These are phyloP conservation scores for Garcileccinum viscosum DNA, from an alignment of 1,284 basidiomycete species.

Conservation along the genomic window DNA sequence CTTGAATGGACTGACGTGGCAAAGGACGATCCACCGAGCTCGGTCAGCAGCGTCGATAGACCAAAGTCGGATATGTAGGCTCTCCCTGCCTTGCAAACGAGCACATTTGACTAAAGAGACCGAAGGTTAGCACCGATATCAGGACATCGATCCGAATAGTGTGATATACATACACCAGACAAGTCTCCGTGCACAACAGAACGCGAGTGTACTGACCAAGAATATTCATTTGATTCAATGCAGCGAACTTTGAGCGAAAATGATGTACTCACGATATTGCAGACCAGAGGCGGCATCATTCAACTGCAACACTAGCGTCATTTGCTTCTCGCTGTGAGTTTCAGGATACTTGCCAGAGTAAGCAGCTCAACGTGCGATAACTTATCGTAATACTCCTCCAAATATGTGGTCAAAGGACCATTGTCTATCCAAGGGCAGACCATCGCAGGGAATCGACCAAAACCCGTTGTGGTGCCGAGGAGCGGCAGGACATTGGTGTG, in stretches of 20 bases:
- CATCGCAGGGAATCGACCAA: constrained; percentile 18
- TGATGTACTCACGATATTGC: constrained; percentile 14
- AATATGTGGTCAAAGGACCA: constrained; percentile 7
- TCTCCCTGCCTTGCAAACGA: neutral
- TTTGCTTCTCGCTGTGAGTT: neutral
- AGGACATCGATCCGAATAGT: neutral
- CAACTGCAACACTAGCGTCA: neutral
- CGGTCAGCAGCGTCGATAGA: constrained; percentile 25
- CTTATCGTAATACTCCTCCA: neutral
- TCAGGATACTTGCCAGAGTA: constrained; percentile 1
- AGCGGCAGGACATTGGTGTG: constrained; percentile 14
- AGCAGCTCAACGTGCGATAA: constrained; percentile 4
- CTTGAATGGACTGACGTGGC: constrained; percentile 17
- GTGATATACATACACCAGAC: constrained; percentile 11
- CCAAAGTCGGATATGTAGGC: constrained; percentile 22
- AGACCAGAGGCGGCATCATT: constrained; percentile 5
- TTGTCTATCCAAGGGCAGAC: constrained; percentile 14
- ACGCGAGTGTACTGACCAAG: constrained; percentile 14
- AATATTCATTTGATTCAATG: neutral
- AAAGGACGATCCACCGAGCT: constrained; percentile 19
- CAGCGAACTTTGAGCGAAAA: neutral
- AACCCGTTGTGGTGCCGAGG: constrained; percentile 10
- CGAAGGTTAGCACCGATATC: neutral
- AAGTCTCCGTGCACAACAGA: constrained; percentile 22
- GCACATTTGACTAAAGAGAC: constrained; percentile 6